Evolutionary conservation across 371 early-diverging fungal genomes (phyloP).

Genomic region (Lichtheimia ornata): DNA sequence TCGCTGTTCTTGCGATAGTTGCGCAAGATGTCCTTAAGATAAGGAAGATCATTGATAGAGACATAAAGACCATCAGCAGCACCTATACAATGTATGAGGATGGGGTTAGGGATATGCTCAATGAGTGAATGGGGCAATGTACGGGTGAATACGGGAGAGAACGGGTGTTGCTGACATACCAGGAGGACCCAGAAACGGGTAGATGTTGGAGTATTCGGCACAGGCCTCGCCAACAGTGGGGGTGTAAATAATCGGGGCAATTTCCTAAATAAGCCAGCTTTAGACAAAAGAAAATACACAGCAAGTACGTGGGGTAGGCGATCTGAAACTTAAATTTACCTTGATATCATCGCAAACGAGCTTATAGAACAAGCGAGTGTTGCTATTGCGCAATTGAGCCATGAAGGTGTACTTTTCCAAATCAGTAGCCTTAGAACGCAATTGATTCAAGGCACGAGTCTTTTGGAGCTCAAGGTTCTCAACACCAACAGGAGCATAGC

Average conservation of each 20-base stretch:
- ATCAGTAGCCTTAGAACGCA: constrained; percentile 60
- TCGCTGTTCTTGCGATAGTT: constrained; percentile 58
- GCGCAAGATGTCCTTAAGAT: constrained; percentile 61
- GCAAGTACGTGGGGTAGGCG: neutral
- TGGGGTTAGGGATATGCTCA: neutral
- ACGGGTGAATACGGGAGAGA: neutral
- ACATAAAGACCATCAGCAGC: constrained; percentile 84
- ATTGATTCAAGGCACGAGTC: constrained; percentile 65
- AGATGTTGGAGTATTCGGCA: constrained; percentile 83
- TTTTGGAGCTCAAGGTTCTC: constrained; percentile 75
- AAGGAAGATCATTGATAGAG: constrained; percentile 70
- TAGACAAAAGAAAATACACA: constrained; percentile 5
- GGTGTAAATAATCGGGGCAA: constrained; percentile 85
- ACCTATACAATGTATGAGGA: constrained; percentile 9
- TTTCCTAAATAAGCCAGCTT: constrained; percentile 49
- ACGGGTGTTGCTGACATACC: constrained; percentile 35
- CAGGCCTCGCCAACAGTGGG: constrained; percentile 92
- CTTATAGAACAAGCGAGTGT: constrained; percentile 79
- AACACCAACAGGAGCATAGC: constrained; percentile 70
- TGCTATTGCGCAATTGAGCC: constrained; percentile 77
- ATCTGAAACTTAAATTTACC: constrained; percentile 36
- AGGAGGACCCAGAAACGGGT: constrained; percentile 76
- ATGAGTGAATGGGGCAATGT: too few species aligned
- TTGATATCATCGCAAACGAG: constrained; percentile 73
- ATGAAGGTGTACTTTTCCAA: constrained; percentile 84